phyloP scores from a whole-genome alignment of 169 alveolate species.

The Cryptosporidium parvum region DNA sequence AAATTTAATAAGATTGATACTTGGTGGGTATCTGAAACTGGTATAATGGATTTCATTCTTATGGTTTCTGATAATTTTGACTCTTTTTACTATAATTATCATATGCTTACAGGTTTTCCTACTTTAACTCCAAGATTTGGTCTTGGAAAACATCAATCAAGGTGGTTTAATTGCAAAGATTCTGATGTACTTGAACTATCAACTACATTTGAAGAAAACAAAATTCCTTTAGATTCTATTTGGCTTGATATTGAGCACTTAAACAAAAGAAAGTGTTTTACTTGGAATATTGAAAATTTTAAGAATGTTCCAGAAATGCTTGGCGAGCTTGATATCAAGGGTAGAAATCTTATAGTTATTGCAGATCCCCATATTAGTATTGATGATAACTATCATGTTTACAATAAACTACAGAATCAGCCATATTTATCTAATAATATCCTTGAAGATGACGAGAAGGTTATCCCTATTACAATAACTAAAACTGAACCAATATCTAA shows the following conservation, averaged over 20 bases:
- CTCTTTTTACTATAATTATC: constrained; percentile 76
- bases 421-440: not conserved
- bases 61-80: constrained; percentile 69
- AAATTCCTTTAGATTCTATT: constrained; percentile 88
- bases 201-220: constrained; percentile 77
- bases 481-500: not conserved
- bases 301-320: constrained; percentile 83
- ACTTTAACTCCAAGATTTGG: constrained; percentile 86
- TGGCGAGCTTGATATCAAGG: constrained; percentile 76
- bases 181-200: constrained; percentile 36
- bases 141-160: constrained; percentile 91
- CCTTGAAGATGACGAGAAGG: not conserved
- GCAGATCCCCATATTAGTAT: constrained; percentile 91
- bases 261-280: constrained; percentile 86
- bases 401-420: constrained; percentile 54
- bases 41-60: constrained; percentile 83
- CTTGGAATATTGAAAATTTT: constrained; percentile 85
- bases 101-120: constrained; percentile 85
- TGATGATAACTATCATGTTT: constrained; percentile 80
- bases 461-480: not conserved
- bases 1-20: constrained; percentile 11
- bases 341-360: constrained; percentile 86
- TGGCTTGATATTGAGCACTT: constrained; percentile 95
- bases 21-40: constrained; percentile 89
- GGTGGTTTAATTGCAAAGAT: constrained; percentile 85